These are phyloP conservation scores for Vaccinium myrtillus DNA, from an alignment of 148 eudicot genomes.

Conservation along the genomic window DNA sequence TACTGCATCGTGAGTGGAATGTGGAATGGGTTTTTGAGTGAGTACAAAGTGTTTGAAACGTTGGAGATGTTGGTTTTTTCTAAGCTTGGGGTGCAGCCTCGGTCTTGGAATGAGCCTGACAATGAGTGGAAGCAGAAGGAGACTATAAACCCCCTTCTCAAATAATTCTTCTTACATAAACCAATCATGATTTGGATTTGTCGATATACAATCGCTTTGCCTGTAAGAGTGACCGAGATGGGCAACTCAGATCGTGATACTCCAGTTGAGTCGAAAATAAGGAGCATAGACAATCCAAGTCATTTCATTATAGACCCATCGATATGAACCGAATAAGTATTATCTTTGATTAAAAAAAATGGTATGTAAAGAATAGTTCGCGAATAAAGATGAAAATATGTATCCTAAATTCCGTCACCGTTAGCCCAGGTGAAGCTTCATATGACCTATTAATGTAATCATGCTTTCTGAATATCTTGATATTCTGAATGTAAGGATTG, in stretches of 20 bases:
- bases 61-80: constrained; percentile 70
- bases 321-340: no score
- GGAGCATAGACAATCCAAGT: neutral
- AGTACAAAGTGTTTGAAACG: constrained; percentile 52
- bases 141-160: neutral
- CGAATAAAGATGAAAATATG: no score
- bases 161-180: neutral
- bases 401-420: no score
- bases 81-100: constrained; percentile 61
- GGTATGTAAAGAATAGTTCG: no score
- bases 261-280: neutral
- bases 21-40: constrained; percentile 69
- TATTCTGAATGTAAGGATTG: no score
- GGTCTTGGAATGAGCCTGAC: constrained; percentile 84
- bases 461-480: no score
- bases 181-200: neutral
- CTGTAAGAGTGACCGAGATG: neutral
- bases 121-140: constrained; percentile 53
- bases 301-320: no score
- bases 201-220: neutral
- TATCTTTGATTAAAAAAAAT: no score
- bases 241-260: neutral
- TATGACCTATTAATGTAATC: no score
- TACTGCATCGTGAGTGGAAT: constrained; percentile 91
- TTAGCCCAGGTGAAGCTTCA: no score